Evolutionary conservation across 2,329 filamentous ascomycete genomes (phyloP).

Genomic region (Elsinoe batatas): DNA sequence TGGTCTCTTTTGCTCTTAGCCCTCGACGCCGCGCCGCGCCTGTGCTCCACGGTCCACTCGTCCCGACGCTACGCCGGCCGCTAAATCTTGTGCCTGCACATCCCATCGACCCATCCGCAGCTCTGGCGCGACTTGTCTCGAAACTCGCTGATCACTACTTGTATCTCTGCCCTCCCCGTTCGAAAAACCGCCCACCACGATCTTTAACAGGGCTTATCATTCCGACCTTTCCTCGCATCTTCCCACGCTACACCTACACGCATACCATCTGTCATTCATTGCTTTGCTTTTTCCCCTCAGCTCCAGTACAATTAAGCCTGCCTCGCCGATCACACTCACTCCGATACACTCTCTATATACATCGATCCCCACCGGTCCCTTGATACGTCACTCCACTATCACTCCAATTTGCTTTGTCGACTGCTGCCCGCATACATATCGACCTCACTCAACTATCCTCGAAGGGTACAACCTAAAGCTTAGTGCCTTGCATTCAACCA

Average conservation of each 20-base stretch:
- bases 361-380: neutral
- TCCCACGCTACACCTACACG: slow-evolving; percentile 6
- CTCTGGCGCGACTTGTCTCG: slow-evolving; percentile 11
- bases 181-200: slow-evolving; percentile 15
- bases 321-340: slow-evolving; percentile 12
- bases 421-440: slow-evolving; percentile 4
- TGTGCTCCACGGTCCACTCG: slow-evolving; percentile 11
- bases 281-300: slow-evolving; percentile 18
- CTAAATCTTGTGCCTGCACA: slow-evolving; percentile 14
- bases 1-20: neutral
- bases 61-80: slow-evolving; percentile 11
- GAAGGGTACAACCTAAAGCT: slow-evolving; percentile 2
- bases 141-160: slow-evolving; percentile 18
- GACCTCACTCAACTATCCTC: neutral
- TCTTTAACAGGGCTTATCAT: slow-evolving; percentile 19
- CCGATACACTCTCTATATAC: neutral
- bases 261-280: slow-evolving; percentile 19
- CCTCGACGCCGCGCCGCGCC: slow-evolving; percentile 6
- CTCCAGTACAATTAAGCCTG: neutral
- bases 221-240: slow-evolving; percentile 15
- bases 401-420: slow-evolving; percentile 9
- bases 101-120: slow-evolving; percentile 8
- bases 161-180: slow-evolving; percentile 20
- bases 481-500: slow-evolving; percentile 1
- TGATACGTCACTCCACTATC: slow-evolving; percentile 9